phyloP scores from a whole-genome alignment of 129 eudicot genomes.

The Artemisia tridentata region DNA sequence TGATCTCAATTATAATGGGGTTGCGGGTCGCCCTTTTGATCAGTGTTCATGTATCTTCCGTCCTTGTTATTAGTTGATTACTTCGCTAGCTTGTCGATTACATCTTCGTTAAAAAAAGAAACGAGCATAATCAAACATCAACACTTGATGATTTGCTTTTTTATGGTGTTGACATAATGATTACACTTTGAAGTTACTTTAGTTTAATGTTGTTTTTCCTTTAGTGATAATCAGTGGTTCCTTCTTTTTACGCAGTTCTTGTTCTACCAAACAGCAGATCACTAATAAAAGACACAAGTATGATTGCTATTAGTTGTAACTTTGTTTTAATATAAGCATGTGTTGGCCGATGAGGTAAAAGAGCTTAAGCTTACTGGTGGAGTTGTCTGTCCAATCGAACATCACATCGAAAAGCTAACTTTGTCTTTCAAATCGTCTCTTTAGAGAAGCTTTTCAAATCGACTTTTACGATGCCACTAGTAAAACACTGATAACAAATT shows the following conservation, averaged over 20 bases:
- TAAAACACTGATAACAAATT: background rate
- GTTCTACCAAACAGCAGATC: slow-evolving; percentile 29
- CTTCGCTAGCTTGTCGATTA: slow-evolving; percentile 28
- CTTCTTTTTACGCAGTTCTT: slow-evolving; percentile 14
- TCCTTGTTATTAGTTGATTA: slow-evolving; percentile 14
- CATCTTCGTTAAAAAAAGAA: slow-evolving; percentile 17
- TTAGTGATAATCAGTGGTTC: slow-evolving; percentile 21
- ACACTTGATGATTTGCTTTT: slow-evolving; percentile 33
- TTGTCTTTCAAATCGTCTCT: background rate
- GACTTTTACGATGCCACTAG: slow-evolving; percentile 14
- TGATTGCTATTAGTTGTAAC: slow-evolving; percentile 18
- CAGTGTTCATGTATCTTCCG: background rate
- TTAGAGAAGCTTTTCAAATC: background rate
- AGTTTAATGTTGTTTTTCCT: slow-evolving; percentile 31
- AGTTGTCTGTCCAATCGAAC: slow-evolving; percentile 36
- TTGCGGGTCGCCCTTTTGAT: background rate
- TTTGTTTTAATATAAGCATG: slow-evolving; percentile 22
- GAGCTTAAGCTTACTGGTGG: slow-evolving; percentile 23
- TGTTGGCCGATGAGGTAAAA: slow-evolving; percentile 20
- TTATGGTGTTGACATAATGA: slow-evolving; percentile 32
- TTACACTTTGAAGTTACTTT: slow-evolving; percentile 41
- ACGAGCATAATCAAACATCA: slow-evolving; percentile 23
- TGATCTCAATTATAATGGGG: background rate
- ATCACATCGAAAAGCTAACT: slow-evolving; percentile 26
- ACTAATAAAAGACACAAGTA: slow-evolving; percentile 19